These are phyloP conservation scores for Fusarium poae DNA, from an alignment of 2,329 filamentous ascomycete genomes.

Conservation along the genomic window DNA sequence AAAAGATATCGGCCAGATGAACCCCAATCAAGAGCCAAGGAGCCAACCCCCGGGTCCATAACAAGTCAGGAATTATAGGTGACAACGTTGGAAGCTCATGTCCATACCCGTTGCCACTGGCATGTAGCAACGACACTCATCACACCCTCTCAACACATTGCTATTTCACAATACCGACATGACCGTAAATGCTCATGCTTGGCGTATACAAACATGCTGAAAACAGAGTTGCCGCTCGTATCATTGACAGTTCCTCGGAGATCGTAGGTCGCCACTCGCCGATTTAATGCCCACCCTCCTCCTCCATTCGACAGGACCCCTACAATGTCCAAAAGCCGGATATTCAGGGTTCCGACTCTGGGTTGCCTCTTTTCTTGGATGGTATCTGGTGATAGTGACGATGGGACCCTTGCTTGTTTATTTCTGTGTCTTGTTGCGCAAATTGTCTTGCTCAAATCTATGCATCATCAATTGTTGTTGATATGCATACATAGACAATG, in stretches of 20 bases:
- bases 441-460: conserved; percentile 1
- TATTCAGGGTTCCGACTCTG: conserved; percentile 32
- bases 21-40: conserved; percentile 14
- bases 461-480: conserved; percentile 23
- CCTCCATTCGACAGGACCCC: conserved; percentile 14
- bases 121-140: conserved; percentile 9
- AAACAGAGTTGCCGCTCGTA: conserved; percentile 16
- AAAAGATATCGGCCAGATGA: neutral
- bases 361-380: conserved; percentile 18
- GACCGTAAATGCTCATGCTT: conserved; percentile 6
- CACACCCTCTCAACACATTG: conserved; percentile 27
- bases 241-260: conserved; percentile 18
- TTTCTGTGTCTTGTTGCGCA: neutral
- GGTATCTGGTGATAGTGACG: conserved; percentile 27
- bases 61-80: neutral
- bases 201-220: conserved; percentile 24
- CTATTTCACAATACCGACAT: conserved; percentile 13
- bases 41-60: neutral
- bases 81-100: conserved; percentile 14
- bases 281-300: conserved; percentile 31
- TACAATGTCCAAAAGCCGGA: conserved; percentile 29
- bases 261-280: conserved; percentile 34
- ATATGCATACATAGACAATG: neutral
- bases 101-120: conserved; percentile 8
- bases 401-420: neutral